phyloP scores from a whole-genome alignment of 345 rosid genomes.

The Microcos paniculata region DNA sequence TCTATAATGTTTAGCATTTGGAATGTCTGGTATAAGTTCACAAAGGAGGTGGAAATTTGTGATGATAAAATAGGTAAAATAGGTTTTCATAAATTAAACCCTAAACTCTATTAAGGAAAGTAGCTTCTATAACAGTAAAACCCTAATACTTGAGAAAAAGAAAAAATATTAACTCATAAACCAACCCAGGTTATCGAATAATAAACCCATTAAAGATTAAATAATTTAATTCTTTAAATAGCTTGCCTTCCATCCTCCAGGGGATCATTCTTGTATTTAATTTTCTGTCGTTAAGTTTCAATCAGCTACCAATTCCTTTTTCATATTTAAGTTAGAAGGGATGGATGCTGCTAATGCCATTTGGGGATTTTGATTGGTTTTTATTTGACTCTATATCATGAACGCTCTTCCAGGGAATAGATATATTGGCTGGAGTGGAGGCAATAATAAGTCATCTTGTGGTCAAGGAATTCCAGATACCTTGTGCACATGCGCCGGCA shows the following conservation, averaged over 20 bases:
- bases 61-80: neutral
- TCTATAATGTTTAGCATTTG: neutral
- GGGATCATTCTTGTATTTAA: neutral
- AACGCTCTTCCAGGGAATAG: conserved; percentile 43
- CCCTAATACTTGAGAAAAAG: neutral
- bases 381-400: neutral
- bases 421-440: conserved; percentile 67
- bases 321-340: neutral
- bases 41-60: neutral
- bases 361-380: neutral
- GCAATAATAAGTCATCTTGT: conserved; percentile 66
- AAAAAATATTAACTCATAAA: neutral
- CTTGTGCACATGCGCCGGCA: conserved; percentile 77
- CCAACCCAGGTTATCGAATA: neutral
- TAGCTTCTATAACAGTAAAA: neutral
- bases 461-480: conserved; percentile 62
- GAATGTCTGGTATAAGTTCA: neutral
- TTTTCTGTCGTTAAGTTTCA: neutral
- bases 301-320: neutral
- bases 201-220: neutral
- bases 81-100: neutral
- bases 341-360: neutral
- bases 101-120: neutral
- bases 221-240: neutral
- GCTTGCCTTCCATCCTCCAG: neutral